Conservation (phyloP, 2,329 filamentous ascomycete genomes). For the Apiospora koreana region DNA sequence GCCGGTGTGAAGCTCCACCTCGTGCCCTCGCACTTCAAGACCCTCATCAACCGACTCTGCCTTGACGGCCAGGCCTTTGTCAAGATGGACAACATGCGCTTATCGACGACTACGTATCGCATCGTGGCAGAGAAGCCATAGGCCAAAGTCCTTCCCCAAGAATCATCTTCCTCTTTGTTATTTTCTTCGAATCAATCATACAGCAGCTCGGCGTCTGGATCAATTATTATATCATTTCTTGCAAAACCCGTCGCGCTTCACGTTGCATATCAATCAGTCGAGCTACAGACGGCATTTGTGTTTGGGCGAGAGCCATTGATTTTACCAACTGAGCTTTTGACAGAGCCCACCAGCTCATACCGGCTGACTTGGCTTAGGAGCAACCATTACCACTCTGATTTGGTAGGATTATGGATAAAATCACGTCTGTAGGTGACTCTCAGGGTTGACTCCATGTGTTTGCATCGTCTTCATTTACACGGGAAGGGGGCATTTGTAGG, state of each 20-base stretch:
- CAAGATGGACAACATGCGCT: conserved; percentile 55
- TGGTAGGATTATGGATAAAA: background rate
- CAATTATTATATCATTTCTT: background rate
- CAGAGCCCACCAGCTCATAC: background rate
- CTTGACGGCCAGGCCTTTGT: conserved; percentile 56
- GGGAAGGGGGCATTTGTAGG: background rate
- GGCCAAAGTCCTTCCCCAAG: background rate
- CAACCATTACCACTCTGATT: background rate
- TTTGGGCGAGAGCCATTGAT: background rate
- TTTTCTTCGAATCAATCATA: background rate
- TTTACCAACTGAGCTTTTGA: background rate
- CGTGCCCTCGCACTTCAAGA: conserved; percentile 53
- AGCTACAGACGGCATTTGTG: background rate
- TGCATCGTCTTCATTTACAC: background rate
- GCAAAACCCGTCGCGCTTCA: background rate
- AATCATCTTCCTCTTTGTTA: background rate
- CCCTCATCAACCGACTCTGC: conserved; percentile 53
- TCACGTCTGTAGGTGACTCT: background rate
- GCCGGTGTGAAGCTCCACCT: conserved; percentile 47
- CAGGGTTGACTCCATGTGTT: background rate
- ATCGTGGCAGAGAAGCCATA: conserved; percentile 50
- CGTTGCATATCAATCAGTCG: background rate
- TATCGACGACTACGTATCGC: conserved; percentile 53
- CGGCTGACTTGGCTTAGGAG: background rate
- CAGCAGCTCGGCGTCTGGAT: conserved; percentile 1